Evolutionary conservation across 2,329 filamentous ascomycete species (phyloP).

Genomic region (Diplodia corticola): DNA sequence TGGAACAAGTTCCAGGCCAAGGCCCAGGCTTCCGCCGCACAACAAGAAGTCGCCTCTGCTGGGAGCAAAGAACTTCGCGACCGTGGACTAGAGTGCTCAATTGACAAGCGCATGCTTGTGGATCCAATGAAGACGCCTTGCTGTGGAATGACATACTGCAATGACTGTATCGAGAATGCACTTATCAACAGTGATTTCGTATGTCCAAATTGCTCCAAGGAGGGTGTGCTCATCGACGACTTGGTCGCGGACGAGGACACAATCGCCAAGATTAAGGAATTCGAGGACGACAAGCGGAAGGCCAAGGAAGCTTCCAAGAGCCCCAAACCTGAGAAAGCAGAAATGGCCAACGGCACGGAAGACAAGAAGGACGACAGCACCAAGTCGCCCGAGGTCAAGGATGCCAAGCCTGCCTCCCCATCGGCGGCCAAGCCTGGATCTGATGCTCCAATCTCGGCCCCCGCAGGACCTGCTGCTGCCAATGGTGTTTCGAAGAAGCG

Average conservation of each 20-base stretch:
- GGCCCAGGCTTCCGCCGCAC: slow-evolving; percentile 79
- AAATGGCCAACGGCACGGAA: slow-evolving; percentile 28
- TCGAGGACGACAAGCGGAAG: slow-evolving; percentile 57
- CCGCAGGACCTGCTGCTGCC: slow-evolving; percentile 22
- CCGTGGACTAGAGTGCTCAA: slow-evolving; percentile 84
- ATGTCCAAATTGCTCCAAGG: slow-evolving; percentile 87
- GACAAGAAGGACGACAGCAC: background rate
- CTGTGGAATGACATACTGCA: slow-evolving; percentile 97
- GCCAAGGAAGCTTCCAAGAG: slow-evolving; percentile 43
- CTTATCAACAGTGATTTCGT: slow-evolving; percentile 97
- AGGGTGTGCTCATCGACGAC: slow-evolving; percentile 91
- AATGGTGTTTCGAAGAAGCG: slow-evolving; percentile 68
- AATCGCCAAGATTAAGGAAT: slow-evolving; percentile 75
- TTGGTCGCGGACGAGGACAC: slow-evolving; percentile 79
- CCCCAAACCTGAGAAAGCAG: slow-evolving; percentile 40
- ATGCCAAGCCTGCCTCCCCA: slow-evolving; percentile 17
- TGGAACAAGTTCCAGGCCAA: slow-evolving; percentile 98
- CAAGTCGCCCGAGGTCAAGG: slow-evolving; percentile 11
- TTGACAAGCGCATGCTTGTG: slow-evolving; percentile 98
- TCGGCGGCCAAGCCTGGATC: slow-evolving; percentile 1
- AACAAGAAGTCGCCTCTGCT: slow-evolving; percentile 73
- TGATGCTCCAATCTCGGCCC: slow-evolving; percentile 22
- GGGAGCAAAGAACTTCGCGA: slow-evolving; percentile 86
- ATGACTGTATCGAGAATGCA: slow-evolving; percentile 98
- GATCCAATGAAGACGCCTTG: slow-evolving; percentile 99